phyloP scores from a whole-genome alignment of 129 eudicot genomes.

The Arctium minus region DNA sequence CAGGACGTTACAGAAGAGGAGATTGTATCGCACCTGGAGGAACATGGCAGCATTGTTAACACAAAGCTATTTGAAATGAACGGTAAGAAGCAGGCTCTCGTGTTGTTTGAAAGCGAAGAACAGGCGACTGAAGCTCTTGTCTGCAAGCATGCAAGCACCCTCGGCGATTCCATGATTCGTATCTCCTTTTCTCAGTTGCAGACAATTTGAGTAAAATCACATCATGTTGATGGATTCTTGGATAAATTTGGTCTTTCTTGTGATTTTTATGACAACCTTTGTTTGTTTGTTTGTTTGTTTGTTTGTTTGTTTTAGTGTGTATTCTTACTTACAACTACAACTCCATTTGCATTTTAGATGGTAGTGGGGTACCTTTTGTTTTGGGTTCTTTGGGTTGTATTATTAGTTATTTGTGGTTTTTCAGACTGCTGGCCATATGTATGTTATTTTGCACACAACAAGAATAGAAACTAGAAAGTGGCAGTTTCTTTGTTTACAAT shows the following conservation, averaged over 20 bases:
- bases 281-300: constrained; percentile 17
- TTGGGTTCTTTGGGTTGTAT: constrained; percentile 7
- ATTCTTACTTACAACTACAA: constrained; percentile 6
- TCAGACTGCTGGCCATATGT: neutral
- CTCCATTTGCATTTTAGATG: constrained; percentile 16
- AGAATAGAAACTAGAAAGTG: constrained; percentile 3
- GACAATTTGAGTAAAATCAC: constrained; percentile 39
- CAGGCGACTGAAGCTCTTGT: constrained; percentile 94
- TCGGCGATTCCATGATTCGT: constrained; percentile 67
- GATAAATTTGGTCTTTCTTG: neutral
- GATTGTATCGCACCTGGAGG: constrained; percentile 69
- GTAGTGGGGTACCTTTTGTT: neutral
- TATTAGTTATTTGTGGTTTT: constrained; percentile 8
- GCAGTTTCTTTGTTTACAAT: neutral
- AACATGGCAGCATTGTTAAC: constrained; percentile 69
- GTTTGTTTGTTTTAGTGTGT: constrained; percentile 30
- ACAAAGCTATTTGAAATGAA: constrained; percentile 84
- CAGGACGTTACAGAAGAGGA: constrained; percentile 88
- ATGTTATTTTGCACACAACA: constrained; percentile 15
- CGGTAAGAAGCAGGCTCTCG: constrained; percentile 90
- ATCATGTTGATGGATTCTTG: neutral
- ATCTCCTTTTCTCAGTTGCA: constrained; percentile 94
- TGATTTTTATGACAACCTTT: neutral
- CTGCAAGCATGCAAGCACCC: constrained; percentile 87
- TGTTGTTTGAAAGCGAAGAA: constrained; percentile 71